Percentiles rank a stretch among this genome's conserved stretches.
Conservation (phyloP, 257 asterid species). For the Solanum gandarillasii region DNA sequence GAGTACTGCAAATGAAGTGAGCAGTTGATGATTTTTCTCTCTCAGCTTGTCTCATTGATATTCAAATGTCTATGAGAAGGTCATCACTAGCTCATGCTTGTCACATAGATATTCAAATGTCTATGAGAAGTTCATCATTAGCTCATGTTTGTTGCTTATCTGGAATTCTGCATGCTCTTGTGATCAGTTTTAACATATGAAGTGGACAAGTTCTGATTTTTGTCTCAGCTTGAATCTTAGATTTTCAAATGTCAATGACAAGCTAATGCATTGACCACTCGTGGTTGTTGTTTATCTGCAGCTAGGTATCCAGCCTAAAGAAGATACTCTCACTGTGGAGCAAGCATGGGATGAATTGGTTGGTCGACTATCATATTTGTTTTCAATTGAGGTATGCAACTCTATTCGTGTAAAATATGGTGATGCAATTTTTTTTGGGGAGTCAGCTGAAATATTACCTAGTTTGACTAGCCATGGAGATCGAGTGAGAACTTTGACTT, state of each 20-base stretch:
- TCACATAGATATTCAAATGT: background rate
- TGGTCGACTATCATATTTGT: conserved; percentile 47
- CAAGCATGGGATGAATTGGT: conserved; percentile 76
- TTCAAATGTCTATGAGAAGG: background rate
- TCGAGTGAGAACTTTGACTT: background rate
- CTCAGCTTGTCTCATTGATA: background rate
- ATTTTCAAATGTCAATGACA: background rate
- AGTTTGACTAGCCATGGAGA: background rate
- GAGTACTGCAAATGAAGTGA: background rate
- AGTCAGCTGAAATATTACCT: background rate
- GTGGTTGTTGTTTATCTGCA: conserved; percentile 19
- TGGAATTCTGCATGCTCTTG: background rate
- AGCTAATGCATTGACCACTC: background rate
- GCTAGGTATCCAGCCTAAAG: conserved; percentile 61
- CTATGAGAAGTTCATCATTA: background rate
- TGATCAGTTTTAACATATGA: background rate
- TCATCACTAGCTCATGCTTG: background rate
- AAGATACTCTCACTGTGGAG: conserved; percentile 46
- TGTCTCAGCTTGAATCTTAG: background rate
- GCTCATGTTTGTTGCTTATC: background rate
- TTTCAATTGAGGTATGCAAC: conserved; percentile 64
- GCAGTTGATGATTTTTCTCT: background rate
- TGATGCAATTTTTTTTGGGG: background rate
- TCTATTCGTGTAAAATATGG: background rate
- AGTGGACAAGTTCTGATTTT: background rate